Base-by-base conservation (phyloP, 768 basidiomycete species). In the Cystofilobasidium macerans region DNA sequence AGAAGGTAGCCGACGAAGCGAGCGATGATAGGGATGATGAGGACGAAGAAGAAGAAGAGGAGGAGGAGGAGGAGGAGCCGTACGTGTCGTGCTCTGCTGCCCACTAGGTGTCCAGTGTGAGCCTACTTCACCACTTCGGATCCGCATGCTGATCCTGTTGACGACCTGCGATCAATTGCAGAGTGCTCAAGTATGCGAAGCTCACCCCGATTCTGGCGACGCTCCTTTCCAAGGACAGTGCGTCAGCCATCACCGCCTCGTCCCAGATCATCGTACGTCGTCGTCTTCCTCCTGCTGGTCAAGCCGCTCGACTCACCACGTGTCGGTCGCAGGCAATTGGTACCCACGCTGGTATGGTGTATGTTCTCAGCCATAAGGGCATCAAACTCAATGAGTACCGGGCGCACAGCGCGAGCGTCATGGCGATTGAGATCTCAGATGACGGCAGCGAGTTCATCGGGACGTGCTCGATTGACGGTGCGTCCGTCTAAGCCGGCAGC, bases 391-490 rank as follows among this genome's bases (percentile, higher is more conserved):
- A 90, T 76, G 88, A 89, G 1, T 95, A 85, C 76, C 86, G 90
- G 72, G 89, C 88, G 1, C 95, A 99, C 73, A 79, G 84, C 38
- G 93, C 93, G 0, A 89, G 89, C 14, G 80, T 98, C 63, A 82
- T 84, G 65, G 91, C 91, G 73, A 85, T 98, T 42, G 82, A 82
- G 57, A 81, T 98, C 72, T 61, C 58, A 4, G 93, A 97, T 73
- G 78, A 80, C 62, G 87, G 86, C 0, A 85, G 83, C 36, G 91
- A 95, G 65, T 97, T 91, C 71, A 83, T 98, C 9, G 91, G 86
- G 1, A 92, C 90, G 9, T 87, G 93, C 0, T 91, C 90, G 4
- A 84, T 94, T 69, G 94, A 99, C 76, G 94, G 94, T 89, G 75
- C 77, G 83, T 72, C 16, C 48, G 1, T 61, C 40, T 12, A 24